phyloP scores from a whole-genome alignment of 306 rosid species.

The Citrullus colocynthis region DNA sequence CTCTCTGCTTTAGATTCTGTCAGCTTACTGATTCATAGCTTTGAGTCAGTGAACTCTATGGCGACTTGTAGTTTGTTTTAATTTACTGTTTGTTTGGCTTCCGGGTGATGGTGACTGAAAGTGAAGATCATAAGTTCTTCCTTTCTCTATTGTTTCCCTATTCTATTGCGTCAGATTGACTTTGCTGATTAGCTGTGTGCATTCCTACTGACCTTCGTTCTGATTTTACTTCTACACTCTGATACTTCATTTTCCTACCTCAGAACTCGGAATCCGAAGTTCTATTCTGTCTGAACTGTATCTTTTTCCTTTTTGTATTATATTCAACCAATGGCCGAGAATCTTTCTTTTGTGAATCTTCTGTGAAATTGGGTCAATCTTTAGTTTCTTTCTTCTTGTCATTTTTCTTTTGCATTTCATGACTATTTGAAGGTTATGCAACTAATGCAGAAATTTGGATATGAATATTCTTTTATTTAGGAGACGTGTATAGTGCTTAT shows the following conservation, averaged over 20 bases:
- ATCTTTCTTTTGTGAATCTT: not conserved
- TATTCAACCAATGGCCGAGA: not conserved
- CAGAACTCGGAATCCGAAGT: not conserved
- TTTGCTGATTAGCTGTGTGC: not conserved
- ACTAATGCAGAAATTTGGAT: not conserved
- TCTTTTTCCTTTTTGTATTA: not conserved
- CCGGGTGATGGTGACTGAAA: slow-evolving; percentile 10
- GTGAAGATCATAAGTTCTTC: not conserved
- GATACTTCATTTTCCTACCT: not conserved
- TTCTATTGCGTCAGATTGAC: not conserved
- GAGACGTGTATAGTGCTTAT: not conserved
- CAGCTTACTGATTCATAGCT: not conserved
- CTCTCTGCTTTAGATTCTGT: not conserved
- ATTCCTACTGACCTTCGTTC: not conserved
- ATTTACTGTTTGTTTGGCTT: slow-evolving; percentile 16
- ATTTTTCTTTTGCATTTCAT: not conserved
- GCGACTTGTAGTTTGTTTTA: not conserved
- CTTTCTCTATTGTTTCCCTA: not conserved
- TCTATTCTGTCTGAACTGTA: not conserved
- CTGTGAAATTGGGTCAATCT: not conserved
- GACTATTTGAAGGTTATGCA: not conserved
- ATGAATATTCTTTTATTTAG: not conserved
- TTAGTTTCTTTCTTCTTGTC: not conserved
- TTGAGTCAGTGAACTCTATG: not conserved
- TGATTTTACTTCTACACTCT: not conserved